Conservation (phyloP, 176 grass and related monocot species). For the Bonia amplexicaulis region DNA sequence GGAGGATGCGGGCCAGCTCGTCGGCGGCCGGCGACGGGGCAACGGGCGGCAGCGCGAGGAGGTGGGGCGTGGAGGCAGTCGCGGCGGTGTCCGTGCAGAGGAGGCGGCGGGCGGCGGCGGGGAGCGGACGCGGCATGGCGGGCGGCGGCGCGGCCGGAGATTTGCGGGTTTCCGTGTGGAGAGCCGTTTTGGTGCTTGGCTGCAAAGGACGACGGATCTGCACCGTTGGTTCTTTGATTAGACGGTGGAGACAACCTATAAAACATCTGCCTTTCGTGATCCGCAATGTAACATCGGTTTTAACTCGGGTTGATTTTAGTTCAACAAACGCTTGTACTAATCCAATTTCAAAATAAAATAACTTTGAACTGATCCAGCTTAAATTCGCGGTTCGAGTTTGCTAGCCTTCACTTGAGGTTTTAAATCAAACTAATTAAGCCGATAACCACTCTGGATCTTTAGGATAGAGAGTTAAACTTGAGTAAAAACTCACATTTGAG, state of each 20-base stretch:
- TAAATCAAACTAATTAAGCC: no score
- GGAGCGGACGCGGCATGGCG: not conserved
- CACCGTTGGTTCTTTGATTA: not conserved
- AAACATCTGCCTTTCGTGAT: not conserved
- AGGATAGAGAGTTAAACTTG: no score
- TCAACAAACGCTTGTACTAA: no score
- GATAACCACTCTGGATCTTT: no score
- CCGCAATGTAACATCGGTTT: no score
- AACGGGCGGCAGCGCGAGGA: conserved; percentile 47
- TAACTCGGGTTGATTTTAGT: no score
- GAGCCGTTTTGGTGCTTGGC: not conserved
- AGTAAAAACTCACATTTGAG: no score
- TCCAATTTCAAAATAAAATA: no score
- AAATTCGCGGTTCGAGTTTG: no score
- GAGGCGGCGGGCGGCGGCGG: conserved; percentile 8
- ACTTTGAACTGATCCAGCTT: no score
- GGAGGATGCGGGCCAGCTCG: conserved; percentile 60
- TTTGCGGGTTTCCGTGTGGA: not conserved
- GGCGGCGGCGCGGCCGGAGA: not conserved
- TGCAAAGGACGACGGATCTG: not conserved
- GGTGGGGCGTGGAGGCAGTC: not conserved
- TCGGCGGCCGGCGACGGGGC: conserved; percentile 48
- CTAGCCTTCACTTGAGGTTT: no score
- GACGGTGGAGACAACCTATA: not conserved
- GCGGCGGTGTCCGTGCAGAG: not conserved